Conservation (phyloP, 2,329 filamentous ascomycete species). For the Fusarium compactum region DNA sequence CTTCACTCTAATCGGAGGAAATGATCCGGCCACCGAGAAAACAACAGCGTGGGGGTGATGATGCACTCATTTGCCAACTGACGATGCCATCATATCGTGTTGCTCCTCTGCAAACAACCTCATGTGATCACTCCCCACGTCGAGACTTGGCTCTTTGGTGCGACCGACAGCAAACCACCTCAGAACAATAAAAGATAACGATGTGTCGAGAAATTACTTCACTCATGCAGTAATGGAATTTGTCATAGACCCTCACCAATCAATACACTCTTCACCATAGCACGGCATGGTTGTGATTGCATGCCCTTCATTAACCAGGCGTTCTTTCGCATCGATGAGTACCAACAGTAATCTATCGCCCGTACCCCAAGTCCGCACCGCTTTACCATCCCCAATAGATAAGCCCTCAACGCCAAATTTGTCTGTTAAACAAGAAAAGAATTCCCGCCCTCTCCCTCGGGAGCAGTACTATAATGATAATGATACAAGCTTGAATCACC, state of each 20-base stretch:
- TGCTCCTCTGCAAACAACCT: background rate
- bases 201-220: conserved; percentile 20
- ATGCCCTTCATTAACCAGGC: conserved; percentile 32
- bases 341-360: conserved; percentile 36
- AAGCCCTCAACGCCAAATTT: conserved; percentile 37
- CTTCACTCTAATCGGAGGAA: conserved; percentile 10
- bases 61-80: conserved; percentile 13
- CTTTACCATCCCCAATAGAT: conserved; percentile 24
- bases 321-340: conserved; percentile 30
- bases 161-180: background rate
- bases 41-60: conserved; percentile 14
- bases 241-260: conserved; percentile 21
- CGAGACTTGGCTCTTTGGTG: conserved; percentile 8
- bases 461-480: conserved; percentile 36
- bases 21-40: conserved; percentile 9
- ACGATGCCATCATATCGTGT: conserved; percentile 22
- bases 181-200: conserved; percentile 18
- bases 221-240: conserved; percentile 12
- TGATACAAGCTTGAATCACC: conserved; percentile 36
- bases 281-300: conserved; percentile 31
- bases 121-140: conserved; percentile 21
- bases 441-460: background rate
- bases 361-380: conserved; percentile 17
- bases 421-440: conserved; percentile 30
- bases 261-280: conserved; percentile 22